Evolutionary conservation across 2,329 filamentous ascomycete species (phyloP), one percentile per base, ranked within the genome.

Genomic region (Cercospora sesami): DNA sequence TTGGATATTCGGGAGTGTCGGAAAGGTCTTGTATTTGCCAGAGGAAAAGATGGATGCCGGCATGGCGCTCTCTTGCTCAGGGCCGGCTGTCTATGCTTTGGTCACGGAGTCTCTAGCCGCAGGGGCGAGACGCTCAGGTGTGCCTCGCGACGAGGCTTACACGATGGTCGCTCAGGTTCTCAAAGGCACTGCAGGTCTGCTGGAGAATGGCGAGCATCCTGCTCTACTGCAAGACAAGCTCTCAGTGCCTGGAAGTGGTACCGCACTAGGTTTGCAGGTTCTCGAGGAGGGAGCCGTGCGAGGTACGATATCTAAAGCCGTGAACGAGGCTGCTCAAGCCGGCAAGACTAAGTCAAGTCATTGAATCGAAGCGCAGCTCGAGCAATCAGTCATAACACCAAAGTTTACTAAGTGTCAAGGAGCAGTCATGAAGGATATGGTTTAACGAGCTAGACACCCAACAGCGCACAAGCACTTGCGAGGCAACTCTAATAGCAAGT

Each of bases 141-240:
- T 94, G 33, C 90, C 91, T 4, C 84, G 91, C 59, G 86, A 85
- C 2, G 90, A 93, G 76, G 91, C 91, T 0, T 88, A 89, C 77
- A 82, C 87, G 69, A 93, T 94, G 90, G 91, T 91, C 28, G 89
- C 91, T 1, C 91, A 94, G 82, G 88, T 89, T 12, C 92, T 93
- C 89, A 85, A 87, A 72, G 91, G 91, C 23, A 88, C 90, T 0
- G 89, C 91, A 0, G 87, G 86, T 0, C 76, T 94, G 73, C 87
- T 94, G 10, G 82, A 91, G 64, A 58, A 59, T 23, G 90, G 90
- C 14, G 90, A 93, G 77, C 91, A 94, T 78, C 92, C 26, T 26
- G 26, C 26, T 31, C 30, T 31, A 10, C 30, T 31, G 8, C 30
- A 8, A 31, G 30, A 31, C 8, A 10, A 31, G 8, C 30, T 31